Evolutionary conservation across 2,329 filamentous ascomycete species (phyloP).

Genomic region (Aureobasidium sp.): DNA sequence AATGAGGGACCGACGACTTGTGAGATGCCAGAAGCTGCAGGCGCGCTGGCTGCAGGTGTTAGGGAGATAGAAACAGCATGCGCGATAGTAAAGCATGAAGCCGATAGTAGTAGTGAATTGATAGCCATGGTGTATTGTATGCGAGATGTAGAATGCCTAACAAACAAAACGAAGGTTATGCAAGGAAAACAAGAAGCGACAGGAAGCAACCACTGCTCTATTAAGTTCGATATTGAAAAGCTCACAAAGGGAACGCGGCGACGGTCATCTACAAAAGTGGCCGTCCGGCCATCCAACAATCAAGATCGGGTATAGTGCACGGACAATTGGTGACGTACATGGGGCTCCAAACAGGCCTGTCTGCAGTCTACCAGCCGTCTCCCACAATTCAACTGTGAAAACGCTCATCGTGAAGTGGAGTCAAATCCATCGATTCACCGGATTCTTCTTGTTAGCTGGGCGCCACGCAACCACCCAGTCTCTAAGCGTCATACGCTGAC

Average conservation of each 20-base stretch:
- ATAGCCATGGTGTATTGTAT: constrained; percentile 14
- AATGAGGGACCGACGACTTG: constrained; percentile 37
- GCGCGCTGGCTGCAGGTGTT: constrained; percentile 26
- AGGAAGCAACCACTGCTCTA: constrained; percentile 12
- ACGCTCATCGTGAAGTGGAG: not conserved
- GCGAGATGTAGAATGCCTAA: constrained; percentile 2
- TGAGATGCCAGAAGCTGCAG: constrained; percentile 26
- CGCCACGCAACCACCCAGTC: constrained; percentile 1
- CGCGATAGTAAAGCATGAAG: constrained; percentile 5
- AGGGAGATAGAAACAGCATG: constrained; percentile 25
- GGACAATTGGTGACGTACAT: not conserved
- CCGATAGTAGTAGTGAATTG: constrained; percentile 10
- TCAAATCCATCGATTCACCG: not conserved
- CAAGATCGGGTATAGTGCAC: constrained; percentile 3
- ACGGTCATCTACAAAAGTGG: not conserved
- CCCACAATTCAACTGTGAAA: not conserved
- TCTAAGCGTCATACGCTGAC: not conserved
- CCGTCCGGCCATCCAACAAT: not conserved
- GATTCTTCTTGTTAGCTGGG: constrained; percentile 2
- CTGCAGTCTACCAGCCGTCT: not conserved
- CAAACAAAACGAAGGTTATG: not conserved
- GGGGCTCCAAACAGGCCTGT: not conserved
- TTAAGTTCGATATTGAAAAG: not conserved
- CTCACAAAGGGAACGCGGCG: not conserved
- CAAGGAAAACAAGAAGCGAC: constrained; percentile 8